These are phyloP conservation scores for Neurospora sp. DNA, from an alignment of 495 filamentous ascomycete genomes.

Conservation along the genomic window DNA sequence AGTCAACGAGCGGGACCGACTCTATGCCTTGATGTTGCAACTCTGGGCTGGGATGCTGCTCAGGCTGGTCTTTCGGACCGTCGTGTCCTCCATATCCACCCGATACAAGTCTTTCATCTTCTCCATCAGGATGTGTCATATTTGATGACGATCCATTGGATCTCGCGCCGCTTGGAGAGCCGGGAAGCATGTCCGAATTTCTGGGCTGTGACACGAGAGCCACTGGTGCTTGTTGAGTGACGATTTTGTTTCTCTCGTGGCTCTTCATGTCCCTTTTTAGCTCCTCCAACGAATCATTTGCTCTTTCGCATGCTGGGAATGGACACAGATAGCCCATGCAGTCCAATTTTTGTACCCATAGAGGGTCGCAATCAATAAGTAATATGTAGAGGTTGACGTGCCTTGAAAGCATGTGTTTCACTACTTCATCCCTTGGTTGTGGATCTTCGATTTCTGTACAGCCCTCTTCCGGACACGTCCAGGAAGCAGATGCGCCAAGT, in stretches of 20 bases:
- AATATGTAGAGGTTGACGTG: neutral
- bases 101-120: no score
- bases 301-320: rapidly evolving
- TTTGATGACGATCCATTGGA: no score
- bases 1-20: neutral
- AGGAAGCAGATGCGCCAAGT: no score
- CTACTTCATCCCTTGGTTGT: neutral
- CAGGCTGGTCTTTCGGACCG: neutral
- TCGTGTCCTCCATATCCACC: neutral
- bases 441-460: neutral
- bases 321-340: neutral
- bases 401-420: neutral
- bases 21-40: neutral
- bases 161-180: no score
- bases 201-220: neutral
- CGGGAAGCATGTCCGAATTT: neutral
- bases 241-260: neutral
- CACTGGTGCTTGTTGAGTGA: neutral
- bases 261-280: neutral
- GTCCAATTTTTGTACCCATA: neutral
- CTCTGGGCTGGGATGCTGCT: neutral
- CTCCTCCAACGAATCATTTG: neutral
- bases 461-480: neutral
- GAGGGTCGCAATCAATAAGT: neutral
- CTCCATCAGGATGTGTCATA: no score